Evolutionary conservation across 1,139 yeast species (phyloP).

Genomic region (Saccharomyces hybrid): DNA sequence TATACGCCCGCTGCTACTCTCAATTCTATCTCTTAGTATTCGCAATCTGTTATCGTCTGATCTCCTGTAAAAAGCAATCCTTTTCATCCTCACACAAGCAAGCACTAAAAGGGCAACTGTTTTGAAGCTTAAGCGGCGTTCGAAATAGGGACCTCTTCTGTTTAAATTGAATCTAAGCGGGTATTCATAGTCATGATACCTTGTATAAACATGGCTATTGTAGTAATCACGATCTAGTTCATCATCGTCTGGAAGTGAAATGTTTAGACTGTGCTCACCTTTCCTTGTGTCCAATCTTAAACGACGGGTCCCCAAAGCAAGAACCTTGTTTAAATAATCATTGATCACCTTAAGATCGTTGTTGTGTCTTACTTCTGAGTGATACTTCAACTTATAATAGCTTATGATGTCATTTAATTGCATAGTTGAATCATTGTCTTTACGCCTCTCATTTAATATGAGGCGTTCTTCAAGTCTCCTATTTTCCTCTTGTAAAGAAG

Average conservation of each 20-base stretch:
- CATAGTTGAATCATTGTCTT: slow-evolving; percentile 4
- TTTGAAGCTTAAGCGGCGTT: slow-evolving; percentile 13
- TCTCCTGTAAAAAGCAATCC: slow-evolving; percentile 18
- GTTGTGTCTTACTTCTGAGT: slow-evolving; percentile 27
- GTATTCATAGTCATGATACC: slow-evolving; percentile 3
- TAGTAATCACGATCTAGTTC: not conserved
- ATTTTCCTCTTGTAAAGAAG: slow-evolving; percentile 22
- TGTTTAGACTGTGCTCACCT: slow-evolving; percentile 20
- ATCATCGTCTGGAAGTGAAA: slow-evolving; percentile 1
- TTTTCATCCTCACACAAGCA: slow-evolving; percentile 26
- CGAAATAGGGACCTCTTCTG: slow-evolving; percentile 1
- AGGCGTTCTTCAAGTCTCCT: slow-evolving; percentile 15
- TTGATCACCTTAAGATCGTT: slow-evolving; percentile 28
- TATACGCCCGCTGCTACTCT: slow-evolving; percentile 19
- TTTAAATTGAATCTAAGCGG: not conserved
- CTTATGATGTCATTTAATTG: not conserved
- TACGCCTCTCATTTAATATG: slow-evolving; percentile 4
- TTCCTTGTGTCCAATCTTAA: slow-evolving; percentile 25
- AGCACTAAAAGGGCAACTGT: slow-evolving; percentile 25
- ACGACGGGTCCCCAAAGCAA: slow-evolving; percentile 27
- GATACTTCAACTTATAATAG: slow-evolving; percentile 27
- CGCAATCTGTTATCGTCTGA: slow-evolving; percentile 24
- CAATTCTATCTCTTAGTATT: slow-evolving; percentile 25
- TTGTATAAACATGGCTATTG: not conserved
- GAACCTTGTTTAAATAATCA: slow-evolving; percentile 28